Evolutionary conservation across 2,329 filamentous ascomycete genomes (phyloP).

Genomic region (Massarina eburnea): DNA sequence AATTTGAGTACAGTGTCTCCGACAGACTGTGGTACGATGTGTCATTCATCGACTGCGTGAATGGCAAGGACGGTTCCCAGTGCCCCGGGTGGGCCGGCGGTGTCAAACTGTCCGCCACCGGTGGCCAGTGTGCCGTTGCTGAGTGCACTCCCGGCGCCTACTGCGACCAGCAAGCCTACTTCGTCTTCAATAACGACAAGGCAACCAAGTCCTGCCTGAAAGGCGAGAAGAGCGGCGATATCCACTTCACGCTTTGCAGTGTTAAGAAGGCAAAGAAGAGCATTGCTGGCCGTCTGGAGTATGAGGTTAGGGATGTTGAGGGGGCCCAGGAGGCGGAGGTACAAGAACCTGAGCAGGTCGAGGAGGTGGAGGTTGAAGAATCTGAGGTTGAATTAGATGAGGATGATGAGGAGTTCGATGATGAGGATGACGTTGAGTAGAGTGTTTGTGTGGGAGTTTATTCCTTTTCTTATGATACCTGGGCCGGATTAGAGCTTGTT

Average conservation of each 20-base stretch:
- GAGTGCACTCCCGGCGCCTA: conserved; percentile 4
- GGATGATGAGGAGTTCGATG: background rate
- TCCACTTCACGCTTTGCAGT: conserved; percentile 8
- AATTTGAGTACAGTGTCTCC: conserved; percentile 15
- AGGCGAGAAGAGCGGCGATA: conserved; percentile 6
- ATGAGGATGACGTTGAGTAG: background rate
- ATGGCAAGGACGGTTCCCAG: conserved; percentile 5
- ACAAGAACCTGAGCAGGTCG: background rate
- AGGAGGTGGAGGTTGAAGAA: background rate
- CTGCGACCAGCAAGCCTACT: conserved; percentile 10
- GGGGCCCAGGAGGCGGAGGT: background rate
- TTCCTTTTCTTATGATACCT: background rate
- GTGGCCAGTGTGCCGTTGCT: conserved; percentile 5
- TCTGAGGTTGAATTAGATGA: background rate
- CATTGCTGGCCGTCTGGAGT: conserved; percentile 8
- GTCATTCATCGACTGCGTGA: conserved; percentile 15
- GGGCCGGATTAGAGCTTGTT: no score
- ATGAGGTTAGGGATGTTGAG: conserved; percentile 3
- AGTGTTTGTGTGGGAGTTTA: background rate
- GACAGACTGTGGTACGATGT: conserved; percentile 18
- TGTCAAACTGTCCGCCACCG: conserved; percentile 5
- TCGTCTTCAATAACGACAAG: conserved; percentile 7
- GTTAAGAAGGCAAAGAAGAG: conserved; percentile 7
- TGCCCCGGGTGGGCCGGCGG: conserved; percentile 13
- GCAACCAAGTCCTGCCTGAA: conserved; percentile 8